phyloP scores from a whole-genome alignment of 495 filamentous ascomycete species.

The Talaromyces ruber region DNA sequence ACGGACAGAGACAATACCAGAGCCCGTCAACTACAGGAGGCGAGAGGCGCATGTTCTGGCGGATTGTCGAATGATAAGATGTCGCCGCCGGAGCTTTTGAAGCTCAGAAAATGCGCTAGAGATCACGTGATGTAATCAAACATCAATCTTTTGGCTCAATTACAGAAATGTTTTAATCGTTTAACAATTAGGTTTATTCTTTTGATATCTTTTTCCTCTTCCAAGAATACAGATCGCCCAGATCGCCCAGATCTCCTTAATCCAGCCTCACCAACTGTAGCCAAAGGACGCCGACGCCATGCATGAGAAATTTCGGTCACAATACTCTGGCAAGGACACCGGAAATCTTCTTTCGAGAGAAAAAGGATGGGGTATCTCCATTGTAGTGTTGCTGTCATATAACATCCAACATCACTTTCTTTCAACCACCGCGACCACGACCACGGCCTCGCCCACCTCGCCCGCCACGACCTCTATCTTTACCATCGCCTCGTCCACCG shows the following conservation, averaged over 20 bases:
- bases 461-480: conserved; percentile 39
- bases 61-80: neutral
- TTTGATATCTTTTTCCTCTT: neutral
- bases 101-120: neutral
- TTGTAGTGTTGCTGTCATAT: conserved; percentile 6
- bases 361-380: conserved; percentile 6
- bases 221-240: neutral
- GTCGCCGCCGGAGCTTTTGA: neutral
- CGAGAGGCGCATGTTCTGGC: neutral
- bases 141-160: neutral
- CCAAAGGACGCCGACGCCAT: conserved; percentile 7
- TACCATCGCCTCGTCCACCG: conserved; percentile 58
- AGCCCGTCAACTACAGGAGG: conserved; percentile 49
- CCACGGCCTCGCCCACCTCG: conserved; percentile 45
- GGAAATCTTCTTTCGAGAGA: conserved; percentile 10
- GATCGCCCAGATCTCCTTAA: neutral
- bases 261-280: neutral
- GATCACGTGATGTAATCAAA: neutral
- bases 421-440: conserved; percentile 37
- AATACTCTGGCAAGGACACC: conserved; percentile 6
- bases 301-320: neutral
- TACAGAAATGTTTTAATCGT: neutral
- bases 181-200: neutral
- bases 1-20: conserved; percentile 61
- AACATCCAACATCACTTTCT: conserved; percentile 7